Base-by-base conservation (phyloP, 345 rosid genomes). In the Gossypium herbaceum region DNA sequence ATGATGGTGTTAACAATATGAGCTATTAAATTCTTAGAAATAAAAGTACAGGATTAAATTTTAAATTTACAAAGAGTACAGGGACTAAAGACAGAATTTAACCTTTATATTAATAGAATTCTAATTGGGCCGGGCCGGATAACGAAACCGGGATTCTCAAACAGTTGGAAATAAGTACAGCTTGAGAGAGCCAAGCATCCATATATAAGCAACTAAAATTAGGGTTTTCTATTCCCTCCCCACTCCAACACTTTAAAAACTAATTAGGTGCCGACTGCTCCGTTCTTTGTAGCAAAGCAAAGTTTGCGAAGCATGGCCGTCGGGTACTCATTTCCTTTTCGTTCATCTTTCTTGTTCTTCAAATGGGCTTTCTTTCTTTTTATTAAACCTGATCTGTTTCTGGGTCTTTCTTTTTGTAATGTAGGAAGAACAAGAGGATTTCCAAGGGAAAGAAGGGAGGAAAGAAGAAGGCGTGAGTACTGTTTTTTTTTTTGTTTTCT, bases 381-480 rank as follows among this genome's bases (percentile, higher is more conserved):
- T 52, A 41, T 15, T 44, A 2, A 12, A 48, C 0, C 50, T 80
- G 48, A 79, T 72, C 9, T 16, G 1, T 29, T 20, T 24, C 3
- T 72, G 11, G 19, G 57, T 64, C 7, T 45, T 48, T n/a, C 22
- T 13, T 70, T 45, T 16, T 52, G 55, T 45, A 72, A 51, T 75
- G 44, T 79, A 88, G 98, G 74, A 93, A 95, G 88, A 91, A 95
- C 91, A 95, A 95, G 93, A 78, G 97, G 81, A 92, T 95, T 82
- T 95, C 99, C 2, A 95, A 93, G 88, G 96, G 99, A 34, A 91
- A 90, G 90, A 95, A 91, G 81, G 98, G 98, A 69, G 89, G 99
- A 27, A 91, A 95, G 85, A 95, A 95, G 97, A 95, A 95, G 86
- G 84, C 85, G 98, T 93, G 75, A 93, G 94, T 75, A 1, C 1